phyloP scores from a whole-genome alignment of 257 asterid genomes.

The Eucommia ulmoides region DNA sequence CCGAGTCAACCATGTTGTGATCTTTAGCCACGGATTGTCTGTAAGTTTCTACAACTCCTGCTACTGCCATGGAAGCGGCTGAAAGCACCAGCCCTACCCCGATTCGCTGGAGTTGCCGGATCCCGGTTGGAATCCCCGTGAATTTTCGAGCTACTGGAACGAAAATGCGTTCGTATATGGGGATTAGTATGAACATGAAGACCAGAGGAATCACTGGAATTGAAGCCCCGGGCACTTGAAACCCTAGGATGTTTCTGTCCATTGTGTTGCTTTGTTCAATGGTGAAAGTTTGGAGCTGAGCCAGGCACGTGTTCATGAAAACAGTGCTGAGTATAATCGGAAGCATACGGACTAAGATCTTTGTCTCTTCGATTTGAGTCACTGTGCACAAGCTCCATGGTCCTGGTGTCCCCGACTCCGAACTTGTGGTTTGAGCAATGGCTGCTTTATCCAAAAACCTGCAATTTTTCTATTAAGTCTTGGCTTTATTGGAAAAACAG shows the following conservation, averaged over 20 bases:
- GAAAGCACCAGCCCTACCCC: conserved; percentile 59
- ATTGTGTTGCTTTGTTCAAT: conserved; percentile 64
- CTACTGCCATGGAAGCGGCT: conserved; percentile 49
- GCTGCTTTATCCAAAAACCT: conserved; percentile 65
- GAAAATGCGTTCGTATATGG: conserved; percentile 41
- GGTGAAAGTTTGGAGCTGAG: conserved; percentile 76
- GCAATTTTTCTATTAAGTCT: too few relatives aligned
- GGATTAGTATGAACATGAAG: conserved; percentile 44
- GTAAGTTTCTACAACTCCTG: conserved; percentile 42
- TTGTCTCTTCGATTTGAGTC: conserved; percentile 74
- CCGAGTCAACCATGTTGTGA: conserved; percentile 40
- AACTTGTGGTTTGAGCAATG: conserved; percentile 11
- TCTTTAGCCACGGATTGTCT: conserved; percentile 34
- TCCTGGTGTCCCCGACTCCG: conserved; percentile 7
- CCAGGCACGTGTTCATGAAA: conserved; percentile 75
- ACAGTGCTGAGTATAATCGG: conserved; percentile 60
- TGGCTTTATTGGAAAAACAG: too few relatives aligned
- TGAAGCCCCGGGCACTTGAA: conserved; percentile 58
- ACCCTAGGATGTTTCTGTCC: conserved; percentile 40
- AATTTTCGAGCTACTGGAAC: conserved; percentile 38
- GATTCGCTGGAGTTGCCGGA: conserved; percentile 56
- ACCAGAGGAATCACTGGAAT: conserved; percentile 51
- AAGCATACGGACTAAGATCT: conserved; percentile 52
- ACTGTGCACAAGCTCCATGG: conserved; percentile 58
- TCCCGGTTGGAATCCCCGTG: conserved; percentile 68